These are phyloP conservation scores for Monosporascus sp. DNA, from an alignment of 2,329 filamentous ascomycete species.

Conservation along the genomic window DNA sequence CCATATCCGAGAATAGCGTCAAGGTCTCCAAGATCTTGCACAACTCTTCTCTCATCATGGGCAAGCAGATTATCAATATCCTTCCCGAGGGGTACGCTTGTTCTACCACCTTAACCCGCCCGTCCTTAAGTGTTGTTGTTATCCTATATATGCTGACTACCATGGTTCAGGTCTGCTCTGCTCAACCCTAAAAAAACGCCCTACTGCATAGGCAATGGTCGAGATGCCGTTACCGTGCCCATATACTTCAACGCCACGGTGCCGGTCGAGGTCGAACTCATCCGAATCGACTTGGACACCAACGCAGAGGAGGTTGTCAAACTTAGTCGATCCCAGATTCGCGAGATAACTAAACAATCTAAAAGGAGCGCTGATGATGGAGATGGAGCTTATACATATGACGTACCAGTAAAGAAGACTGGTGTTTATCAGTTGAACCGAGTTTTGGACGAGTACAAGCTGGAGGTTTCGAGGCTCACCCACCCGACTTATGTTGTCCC, in stretches of 20 bases:
- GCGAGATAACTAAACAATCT: slow-evolving; percentile 64
- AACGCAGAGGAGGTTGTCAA: slow-evolving; percentile 75
- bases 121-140: slow-evolving; percentile 2
- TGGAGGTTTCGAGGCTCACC: slow-evolving; percentile 75
- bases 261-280: slow-evolving; percentile 82
- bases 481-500: slow-evolving; percentile 79
- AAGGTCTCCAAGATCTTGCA: slow-evolving; percentile 83
- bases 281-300: slow-evolving; percentile 79
- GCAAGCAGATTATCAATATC: slow-evolving; percentile 96
- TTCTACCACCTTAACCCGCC: background rate
- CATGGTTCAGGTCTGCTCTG: slow-evolving; percentile 61
- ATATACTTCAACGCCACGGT: slow-evolving; percentile 92
- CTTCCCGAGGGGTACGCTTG: slow-evolving; percentile 72
- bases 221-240: slow-evolving; percentile 61
- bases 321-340: slow-evolving; percentile 68
- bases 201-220: slow-evolving; percentile 70
- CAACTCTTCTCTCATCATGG: slow-evolving; percentile 88
- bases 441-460: slow-evolving; percentile 87
- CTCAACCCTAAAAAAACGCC: slow-evolving; percentile 77
- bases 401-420: slow-evolving; percentile 74
- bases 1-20: slow-evolving; percentile 88
- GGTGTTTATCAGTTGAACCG: slow-evolving; percentile 81
- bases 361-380: slow-evolving; percentile 62
- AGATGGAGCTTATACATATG: slow-evolving; percentile 59
- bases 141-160: slow-evolving; percentile 19